Conservation (phyloP, 192 early-diverging fungal genomes). For the Backusella tarrabulga region DNA sequence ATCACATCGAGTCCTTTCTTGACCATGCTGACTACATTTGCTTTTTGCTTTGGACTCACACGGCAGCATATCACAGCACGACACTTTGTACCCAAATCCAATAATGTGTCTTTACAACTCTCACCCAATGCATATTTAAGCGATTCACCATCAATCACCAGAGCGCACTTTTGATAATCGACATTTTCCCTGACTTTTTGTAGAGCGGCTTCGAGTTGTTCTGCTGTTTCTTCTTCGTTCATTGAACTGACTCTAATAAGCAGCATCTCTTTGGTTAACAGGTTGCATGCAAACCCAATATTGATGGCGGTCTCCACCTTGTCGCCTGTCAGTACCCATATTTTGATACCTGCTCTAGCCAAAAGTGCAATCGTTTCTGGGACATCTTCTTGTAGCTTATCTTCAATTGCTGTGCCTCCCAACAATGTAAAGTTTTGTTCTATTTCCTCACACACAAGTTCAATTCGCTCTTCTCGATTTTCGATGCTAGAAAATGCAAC, state of each 20-base stretch:
- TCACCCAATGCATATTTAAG: constrained; percentile 54
- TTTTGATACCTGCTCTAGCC: constrained; percentile 62
- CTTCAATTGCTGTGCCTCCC: constrained; percentile 78
- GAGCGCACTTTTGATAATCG: constrained; percentile 30
- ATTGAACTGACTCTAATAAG: constrained; percentile 45
- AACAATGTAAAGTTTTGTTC: constrained; percentile 58
- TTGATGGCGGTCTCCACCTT: constrained; percentile 81
- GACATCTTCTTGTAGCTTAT: constrained; percentile 77
- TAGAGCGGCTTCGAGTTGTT: constrained; percentile 53
- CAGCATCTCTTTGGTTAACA: constrained; percentile 60
- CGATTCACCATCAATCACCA: constrained; percentile 72
- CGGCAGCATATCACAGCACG: constrained; percentile 74
- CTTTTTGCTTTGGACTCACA: constrained; percentile 76
- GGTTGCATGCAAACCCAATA: constrained; percentile 72
- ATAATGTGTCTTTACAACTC: constrained; percentile 34
- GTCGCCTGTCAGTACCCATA: constrained; percentile 81
- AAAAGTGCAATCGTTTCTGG: constrained; percentile 68
- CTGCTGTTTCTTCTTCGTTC: constrained; percentile 43
- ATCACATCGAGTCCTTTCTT: constrained; percentile 59
- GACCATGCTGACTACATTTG: constrained; percentile 67
- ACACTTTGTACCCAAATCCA: constrained; percentile 59
- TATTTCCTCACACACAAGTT: constrained; percentile 54
- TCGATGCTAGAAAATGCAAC: constrained; percentile 47
- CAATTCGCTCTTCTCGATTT: constrained; percentile 57
- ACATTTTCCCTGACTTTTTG: constrained; percentile 4